These are phyloP conservation scores for Ophiocordyceps sinensis DNA, from an alignment of 2,329 filamentous ascomycete species.

Conservation along the genomic window DNA sequence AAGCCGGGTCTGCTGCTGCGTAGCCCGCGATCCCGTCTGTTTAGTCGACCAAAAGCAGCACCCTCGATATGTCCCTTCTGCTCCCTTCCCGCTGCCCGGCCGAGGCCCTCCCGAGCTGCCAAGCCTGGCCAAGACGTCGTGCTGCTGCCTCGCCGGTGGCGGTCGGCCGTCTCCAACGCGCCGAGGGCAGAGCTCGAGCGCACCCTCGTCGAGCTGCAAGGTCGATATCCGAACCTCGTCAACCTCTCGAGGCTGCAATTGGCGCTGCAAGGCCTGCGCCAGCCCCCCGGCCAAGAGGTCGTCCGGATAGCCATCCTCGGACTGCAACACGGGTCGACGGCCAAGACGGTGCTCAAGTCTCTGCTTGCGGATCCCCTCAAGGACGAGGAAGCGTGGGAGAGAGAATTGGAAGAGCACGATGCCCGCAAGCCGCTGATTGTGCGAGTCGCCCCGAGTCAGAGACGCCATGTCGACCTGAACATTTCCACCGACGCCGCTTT, in stretches of 20 bases:
- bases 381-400: constrained; percentile 51
- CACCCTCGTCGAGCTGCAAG: constrained; percentile 45
- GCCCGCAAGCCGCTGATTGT: constrained; percentile 46
- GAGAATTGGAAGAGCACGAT: constrained; percentile 37
- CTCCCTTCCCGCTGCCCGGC: constrained; percentile 8
- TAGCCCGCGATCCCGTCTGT: neutral
- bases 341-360: constrained; percentile 52
- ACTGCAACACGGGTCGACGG: constrained; percentile 29
- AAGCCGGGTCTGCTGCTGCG: neutral
- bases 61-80: constrained; percentile 17
- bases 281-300: constrained; percentile 39
- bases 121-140: neutral
- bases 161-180: constrained; percentile 14
- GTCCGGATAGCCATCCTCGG: constrained; percentile 45
- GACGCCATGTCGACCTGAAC: constrained; percentile 14
- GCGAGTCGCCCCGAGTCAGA: constrained; percentile 27
- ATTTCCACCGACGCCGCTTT: constrained; percentile 25
- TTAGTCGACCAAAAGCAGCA: neutral
- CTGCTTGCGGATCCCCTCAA: constrained; percentile 57
- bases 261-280: constrained; percentile 49
- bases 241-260: constrained; percentile 59
- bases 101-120: neutral
- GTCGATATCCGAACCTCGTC: constrained; percentile 43
- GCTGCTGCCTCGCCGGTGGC: constrained; percentile 11
- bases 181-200: constrained; percentile 40